Evolutionary conservation across 768 basidiomycete genomes (phyloP), one percentile per base, ranked within the genome.

Genomic region (Mrakia frigida): DNA sequence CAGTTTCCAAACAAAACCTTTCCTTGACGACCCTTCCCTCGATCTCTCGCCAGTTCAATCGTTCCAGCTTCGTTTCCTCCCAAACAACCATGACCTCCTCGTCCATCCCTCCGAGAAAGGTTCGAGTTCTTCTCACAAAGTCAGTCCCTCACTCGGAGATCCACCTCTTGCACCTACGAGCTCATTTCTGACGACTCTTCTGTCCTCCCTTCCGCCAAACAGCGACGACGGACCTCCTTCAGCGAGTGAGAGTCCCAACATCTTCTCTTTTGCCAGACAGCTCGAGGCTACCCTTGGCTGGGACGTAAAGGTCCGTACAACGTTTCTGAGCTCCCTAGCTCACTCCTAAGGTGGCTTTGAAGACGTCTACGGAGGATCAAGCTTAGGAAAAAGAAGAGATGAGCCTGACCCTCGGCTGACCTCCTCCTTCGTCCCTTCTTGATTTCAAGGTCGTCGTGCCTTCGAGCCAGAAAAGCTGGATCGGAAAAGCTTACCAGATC

Each of bases 181-280:
- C 31, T 31, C 31, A 35, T 23, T 1, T 7, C 31, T n/a, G 18
- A 41, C 37, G 25, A 25, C 56, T 28, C 25, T 56, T 25, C n/a
- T 25, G 6, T 56, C 56, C n/a, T 13, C 9, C 3, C 56, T 56
- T 25, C 14, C 35, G 28, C 28, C 60, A 9, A 1, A 16, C 65
- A 74, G 74, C 79, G 85, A 85, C 78, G 85, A 85, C 77, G 85
- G 85, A 21, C 83, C 83, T 3, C 84, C 84, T 0, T 80, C 80
- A 1, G 74, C 79, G 0, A 37, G 25, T 23, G 82, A 83, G 41
- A 84, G 83, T 2, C 85, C 85, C 10, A 84, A 84, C 80, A 82
- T 85, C 75, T 85, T 80, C 79, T 81, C 80, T 0, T 85, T 85
- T 75, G 82, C 81, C 37, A 80, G 80, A 31, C 79, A 79, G 3